These are phyloP conservation scores for Tolypocladium album DNA, from an alignment of 2,329 filamentous ascomycete species.

Conservation along the genomic window DNA sequence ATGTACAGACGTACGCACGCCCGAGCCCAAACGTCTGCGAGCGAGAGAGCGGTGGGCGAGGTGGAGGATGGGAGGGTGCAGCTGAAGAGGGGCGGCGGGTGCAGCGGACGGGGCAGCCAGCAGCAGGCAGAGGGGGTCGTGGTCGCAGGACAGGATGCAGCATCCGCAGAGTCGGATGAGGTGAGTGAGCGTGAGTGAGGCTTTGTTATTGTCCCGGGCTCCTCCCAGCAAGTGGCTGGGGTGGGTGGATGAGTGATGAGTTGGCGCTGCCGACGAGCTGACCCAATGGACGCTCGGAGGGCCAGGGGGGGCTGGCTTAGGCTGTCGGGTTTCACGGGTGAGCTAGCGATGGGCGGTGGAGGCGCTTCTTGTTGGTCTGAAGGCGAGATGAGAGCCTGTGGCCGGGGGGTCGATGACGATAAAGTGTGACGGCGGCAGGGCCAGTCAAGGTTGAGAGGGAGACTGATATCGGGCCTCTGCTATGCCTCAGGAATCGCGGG, in stretches of 20 bases:
- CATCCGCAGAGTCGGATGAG: background rate
- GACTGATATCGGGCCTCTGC: background rate
- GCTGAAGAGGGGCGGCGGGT: background rate
- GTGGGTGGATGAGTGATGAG: slow-evolving; percentile 20
- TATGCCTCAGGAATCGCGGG: background rate
- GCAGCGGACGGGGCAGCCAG: background rate
- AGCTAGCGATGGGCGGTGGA: slow-evolving; percentile 3
- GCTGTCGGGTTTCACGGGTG: slow-evolving; percentile 6
- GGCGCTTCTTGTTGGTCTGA: background rate
- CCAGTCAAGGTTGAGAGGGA: background rate
- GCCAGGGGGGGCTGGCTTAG: slow-evolving; percentile 13
- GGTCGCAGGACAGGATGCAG: background rate
- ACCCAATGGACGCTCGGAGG: slow-evolving; percentile 21
- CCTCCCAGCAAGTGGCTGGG: slow-evolving; percentile 1
- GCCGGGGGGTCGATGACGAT: background rate
- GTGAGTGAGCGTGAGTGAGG: background rate
- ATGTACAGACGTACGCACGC: background rate
- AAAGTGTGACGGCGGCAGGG: background rate
- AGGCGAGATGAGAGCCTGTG: slow-evolving; percentile 1
- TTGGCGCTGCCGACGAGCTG: slow-evolving; percentile 25
- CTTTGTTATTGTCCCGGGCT: background rate
- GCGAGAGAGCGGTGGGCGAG: background rate
- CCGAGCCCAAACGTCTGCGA: background rate
- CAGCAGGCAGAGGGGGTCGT: background rate
- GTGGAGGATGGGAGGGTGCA: background rate